Conservation (phyloP, 2,329 filamentous ascomycete genomes). For the Tolypocladium album region DNA sequence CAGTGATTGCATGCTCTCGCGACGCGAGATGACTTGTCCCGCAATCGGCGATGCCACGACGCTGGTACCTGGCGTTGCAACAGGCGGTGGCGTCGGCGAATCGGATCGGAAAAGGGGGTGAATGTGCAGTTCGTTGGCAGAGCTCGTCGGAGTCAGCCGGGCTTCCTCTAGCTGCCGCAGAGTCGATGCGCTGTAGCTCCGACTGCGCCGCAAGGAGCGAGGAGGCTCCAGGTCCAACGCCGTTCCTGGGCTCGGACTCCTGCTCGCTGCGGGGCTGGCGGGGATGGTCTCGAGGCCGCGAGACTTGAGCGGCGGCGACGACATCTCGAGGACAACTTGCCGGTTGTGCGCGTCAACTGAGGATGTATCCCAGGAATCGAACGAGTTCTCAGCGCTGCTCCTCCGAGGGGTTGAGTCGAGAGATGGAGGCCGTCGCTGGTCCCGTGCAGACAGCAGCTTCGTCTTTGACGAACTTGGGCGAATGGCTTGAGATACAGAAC, state of each 20-base stretch:
- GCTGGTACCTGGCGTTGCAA: conserved; percentile 57
- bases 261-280: conserved; percentile 51
- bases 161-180: conserved; percentile 17
- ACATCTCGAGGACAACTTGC: conserved; percentile 42
- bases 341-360: conserved; percentile 52
- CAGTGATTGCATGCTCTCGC: conserved; percentile 38
- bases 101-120: conserved; percentile 70
- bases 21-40: conserved; percentile 50
- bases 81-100: conserved; percentile 55
- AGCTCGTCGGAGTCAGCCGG: conserved; percentile 11
- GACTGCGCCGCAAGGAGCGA: conserved; percentile 30
- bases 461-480: conserved; percentile 48
- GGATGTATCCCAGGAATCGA: conserved; percentile 68
- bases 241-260: conserved; percentile 52
- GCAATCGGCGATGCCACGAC: conserved; percentile 61
- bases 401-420: conserved; percentile 31
- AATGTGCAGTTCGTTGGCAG: conserved; percentile 53
- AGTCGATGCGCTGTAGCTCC: conserved; percentile 39
- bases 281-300: conserved; percentile 62
- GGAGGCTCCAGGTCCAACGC: conserved; percentile 47
- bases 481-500: conserved; percentile 32
- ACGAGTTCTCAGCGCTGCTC: conserved; percentile 44
- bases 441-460: conserved; percentile 34
- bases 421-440: conserved; percentile 34
- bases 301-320: conserved; percentile 30